Evolutionary conservation across 1,284 basidiomycete genomes (phyloP).

Genomic region (Cryptococcus sp.): DNA sequence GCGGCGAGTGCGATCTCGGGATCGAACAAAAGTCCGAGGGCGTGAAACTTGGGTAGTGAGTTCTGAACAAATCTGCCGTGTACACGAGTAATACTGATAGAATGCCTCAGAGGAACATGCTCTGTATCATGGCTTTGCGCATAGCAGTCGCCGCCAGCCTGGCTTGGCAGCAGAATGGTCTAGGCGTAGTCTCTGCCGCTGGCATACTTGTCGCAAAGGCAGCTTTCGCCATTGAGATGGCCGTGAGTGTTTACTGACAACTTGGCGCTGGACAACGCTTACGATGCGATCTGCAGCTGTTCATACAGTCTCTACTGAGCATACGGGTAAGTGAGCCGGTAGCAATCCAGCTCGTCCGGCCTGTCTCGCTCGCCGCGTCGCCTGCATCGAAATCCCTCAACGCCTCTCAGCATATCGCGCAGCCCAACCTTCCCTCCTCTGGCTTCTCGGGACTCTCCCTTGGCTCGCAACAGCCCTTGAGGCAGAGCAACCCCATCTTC

Average conservation of each 20-base stretch:
- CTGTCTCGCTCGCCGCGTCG: slow-evolving; percentile 17
- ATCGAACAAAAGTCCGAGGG: slow-evolving; percentile 21
- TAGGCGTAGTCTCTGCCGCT: neutral
- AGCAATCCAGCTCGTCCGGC: slow-evolving; percentile 27
- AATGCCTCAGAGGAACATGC: slow-evolving; percentile 25
- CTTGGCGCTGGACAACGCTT: neutral
- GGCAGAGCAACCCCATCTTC: slow-evolving; percentile 32
- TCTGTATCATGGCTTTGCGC: slow-evolving; percentile 14
- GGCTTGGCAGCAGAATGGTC: neutral
- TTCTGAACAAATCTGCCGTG: neutral
- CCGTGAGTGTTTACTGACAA: slow-evolving; percentile 14
- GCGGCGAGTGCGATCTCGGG: slow-evolving; percentile 9
- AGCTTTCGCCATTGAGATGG: slow-evolving; percentile 19
- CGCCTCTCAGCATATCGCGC: neutral
- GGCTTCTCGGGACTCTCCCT: slow-evolving; percentile 16
- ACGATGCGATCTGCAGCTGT: slow-evolving; percentile 14
- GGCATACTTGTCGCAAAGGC: neutral
- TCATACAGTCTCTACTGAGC: slow-evolving; percentile 23
- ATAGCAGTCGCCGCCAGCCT: neutral
- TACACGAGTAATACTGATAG: slow-evolving; percentile 11
- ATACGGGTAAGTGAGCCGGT: slow-evolving; percentile 29
- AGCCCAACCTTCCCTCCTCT: slow-evolving; percentile 4
- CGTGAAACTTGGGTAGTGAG: slow-evolving; percentile 40
- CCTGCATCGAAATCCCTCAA: slow-evolving; percentile 7
- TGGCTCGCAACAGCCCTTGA: neutral